A percentile compares a stretch with the other conserved stretches of the same genome.
Evolutionary conservation across 2,329 filamentous ascomycete genomes (phyloP).

Genomic region (Amesomyces nigricolor): DNA sequence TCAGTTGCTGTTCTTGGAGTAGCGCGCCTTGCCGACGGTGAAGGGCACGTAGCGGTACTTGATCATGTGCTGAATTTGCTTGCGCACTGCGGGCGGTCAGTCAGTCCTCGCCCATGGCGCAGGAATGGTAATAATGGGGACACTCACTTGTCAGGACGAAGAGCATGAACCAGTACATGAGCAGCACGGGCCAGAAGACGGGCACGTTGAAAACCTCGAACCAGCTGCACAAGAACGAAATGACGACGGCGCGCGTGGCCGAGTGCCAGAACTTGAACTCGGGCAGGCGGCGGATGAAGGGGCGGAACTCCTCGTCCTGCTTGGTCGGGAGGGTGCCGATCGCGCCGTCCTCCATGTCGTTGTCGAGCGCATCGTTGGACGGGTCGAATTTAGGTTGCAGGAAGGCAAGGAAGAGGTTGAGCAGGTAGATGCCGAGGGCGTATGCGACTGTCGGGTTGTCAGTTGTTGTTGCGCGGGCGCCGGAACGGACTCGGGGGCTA

Average conservation of each 20-base stretch:
- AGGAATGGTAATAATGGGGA: neutral
- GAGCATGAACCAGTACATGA: slow-evolving; percentile 97
- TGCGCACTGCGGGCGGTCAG: slow-evolving; percentile 62
- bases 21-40: slow-evolving; percentile 81
- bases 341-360: slow-evolving; percentile 91
- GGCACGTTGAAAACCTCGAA: slow-evolving; percentile 93
- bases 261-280: slow-evolving; percentile 99
- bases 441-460: slow-evolving; percentile 69
- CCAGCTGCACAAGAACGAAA: slow-evolving; percentile 85
- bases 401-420: slow-evolving; percentile 98
- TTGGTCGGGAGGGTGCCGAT: slow-evolving; percentile 82
- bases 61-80: slow-evolving; percentile 99
- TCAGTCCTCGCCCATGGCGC: slow-evolving; percentile 8
- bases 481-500: neutral
- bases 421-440: slow-evolving; percentile 94
- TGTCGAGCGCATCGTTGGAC: slow-evolving; percentile 82
- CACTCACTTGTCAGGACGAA: slow-evolving; percentile 89
- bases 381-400: slow-evolving; percentile 98
- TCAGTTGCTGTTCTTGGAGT: slow-evolving; percentile 57
- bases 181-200: slow-evolving; percentile 97
- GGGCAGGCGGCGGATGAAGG: slow-evolving; percentile 90
- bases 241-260: slow-evolving; percentile 77
- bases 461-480: neutral
- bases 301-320: slow-evolving; percentile 94
- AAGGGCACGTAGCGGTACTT: slow-evolving; percentile 99